Percentiles rank a stretch among this genome's conserved stretches.
These are phyloP conservation scores for Lolium multiflorum DNA, from an alignment of 176 grass and related monocot genomes.

Conservation along the genomic window DNA sequence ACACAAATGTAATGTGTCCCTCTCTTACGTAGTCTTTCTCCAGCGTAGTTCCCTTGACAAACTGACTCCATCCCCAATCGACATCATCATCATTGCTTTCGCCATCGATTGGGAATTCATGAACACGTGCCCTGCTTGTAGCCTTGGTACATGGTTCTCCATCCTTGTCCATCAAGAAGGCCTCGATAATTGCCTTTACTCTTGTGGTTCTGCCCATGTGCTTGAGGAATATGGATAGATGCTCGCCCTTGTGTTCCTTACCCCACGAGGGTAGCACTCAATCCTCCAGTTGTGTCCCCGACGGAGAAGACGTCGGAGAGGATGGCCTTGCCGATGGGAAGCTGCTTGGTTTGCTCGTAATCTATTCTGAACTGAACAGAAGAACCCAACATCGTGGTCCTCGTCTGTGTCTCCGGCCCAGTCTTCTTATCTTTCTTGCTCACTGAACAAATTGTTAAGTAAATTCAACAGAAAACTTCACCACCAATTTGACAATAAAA, in stretches of 20 bases:
- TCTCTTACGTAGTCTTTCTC: constrained; percentile 32
- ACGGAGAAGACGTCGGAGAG: not conserved
- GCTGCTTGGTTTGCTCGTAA: not conserved
- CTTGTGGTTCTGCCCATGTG: not conserved
- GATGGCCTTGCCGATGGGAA: not conserved
- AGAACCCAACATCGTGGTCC: not conserved
- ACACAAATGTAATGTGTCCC: constrained; percentile 23
- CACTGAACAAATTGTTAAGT: not conserved
- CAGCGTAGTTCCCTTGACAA: not conserved
- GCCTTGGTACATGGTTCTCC: not conserved
- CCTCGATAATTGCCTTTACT: not conserved
- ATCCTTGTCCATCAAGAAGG: not conserved
- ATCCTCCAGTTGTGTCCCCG: not conserved
- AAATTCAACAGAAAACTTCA: not conserved
- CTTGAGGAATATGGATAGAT: constrained; percentile 22
- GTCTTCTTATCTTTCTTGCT: not conserved
- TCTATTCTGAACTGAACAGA: constrained; percentile 24
- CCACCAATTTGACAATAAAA: not conserved
- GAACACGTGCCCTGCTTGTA: not conserved
- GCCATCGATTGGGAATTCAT: not conserved
- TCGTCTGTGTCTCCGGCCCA: not conserved
- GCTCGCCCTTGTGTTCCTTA: not conserved
- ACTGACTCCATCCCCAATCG: not conserved
- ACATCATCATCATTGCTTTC: not conserved
- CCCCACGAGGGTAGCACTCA: not conserved